phyloP scores from a whole-genome alignment of 306 rosid species.

The Trichosanthes truncata region DNA sequence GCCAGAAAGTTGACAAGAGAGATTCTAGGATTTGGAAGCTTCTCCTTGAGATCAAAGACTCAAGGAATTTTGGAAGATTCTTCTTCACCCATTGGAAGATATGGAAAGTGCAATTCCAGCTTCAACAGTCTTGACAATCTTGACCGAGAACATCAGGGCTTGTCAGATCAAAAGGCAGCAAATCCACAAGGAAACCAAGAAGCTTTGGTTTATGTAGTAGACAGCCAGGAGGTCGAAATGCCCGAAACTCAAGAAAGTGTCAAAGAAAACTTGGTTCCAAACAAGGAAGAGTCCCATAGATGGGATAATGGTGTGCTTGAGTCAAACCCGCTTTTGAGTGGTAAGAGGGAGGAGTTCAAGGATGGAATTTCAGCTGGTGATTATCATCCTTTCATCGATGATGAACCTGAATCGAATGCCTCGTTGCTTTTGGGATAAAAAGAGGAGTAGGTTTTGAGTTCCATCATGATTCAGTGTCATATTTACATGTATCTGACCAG shows the following conservation, averaged over 20 bases:
- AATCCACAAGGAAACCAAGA: background rate
- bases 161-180: background rate
- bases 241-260: conserved; percentile 26
- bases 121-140: conserved; percentile 26
- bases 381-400: conserved; percentile 58
- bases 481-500: background rate
- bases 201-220: background rate
- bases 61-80: conserved; percentile 34
- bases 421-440: conserved; percentile 42
- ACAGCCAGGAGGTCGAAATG: conserved; percentile 20
- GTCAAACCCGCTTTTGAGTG: conserved; percentile 34
- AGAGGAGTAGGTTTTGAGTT: background rate
- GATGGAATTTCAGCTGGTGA: conserved; percentile 23
- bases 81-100: conserved; percentile 32
- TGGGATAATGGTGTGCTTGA: conserved; percentile 36
- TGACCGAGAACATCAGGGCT: conserved; percentile 11
- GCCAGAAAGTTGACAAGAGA: conserved; percentile 74
- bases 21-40: conserved; percentile 89
- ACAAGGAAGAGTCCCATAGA: conserved; percentile 33
- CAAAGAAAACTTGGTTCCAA: conserved; percentile 54
- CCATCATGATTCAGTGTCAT: background rate
- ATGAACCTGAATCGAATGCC: conserved; percentile 24
- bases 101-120: conserved; percentile 36
- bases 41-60: conserved; percentile 36
- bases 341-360: conserved; percentile 20